Percentiles rank a stretch among this genome's conserved stretches.
Evolutionary conservation across 805 yeast genomes (phyloP).

Genomic region (Wickerhamiella sergipiensis): DNA sequence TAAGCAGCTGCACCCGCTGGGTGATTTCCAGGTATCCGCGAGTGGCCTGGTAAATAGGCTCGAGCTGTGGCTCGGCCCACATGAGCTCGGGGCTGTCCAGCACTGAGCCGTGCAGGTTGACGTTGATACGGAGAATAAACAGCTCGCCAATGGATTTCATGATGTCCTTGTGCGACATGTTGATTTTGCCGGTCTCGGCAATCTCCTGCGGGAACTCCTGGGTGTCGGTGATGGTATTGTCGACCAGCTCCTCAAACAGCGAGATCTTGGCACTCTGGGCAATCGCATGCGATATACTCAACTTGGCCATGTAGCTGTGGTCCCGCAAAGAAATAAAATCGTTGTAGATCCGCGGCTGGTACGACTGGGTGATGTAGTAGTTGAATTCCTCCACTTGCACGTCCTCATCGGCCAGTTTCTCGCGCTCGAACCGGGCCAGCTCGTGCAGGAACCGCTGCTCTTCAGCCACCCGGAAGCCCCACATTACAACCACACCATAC

Average conservation of each 20-base stretch:
- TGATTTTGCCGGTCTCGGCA: conserved; percentile 87
- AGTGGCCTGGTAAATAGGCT: conserved; percentile 94
- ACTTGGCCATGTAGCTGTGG: conserved; percentile 76
- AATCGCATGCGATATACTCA: conserved; percentile 88
- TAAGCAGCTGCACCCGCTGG: conserved; percentile 78
- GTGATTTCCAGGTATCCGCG: conserved; percentile 91
- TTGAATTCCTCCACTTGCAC: conserved; percentile 91
- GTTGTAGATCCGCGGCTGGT: conserved; percentile 92
- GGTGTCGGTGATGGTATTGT: conserved; percentile 92
- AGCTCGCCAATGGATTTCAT: conserved; percentile 96
- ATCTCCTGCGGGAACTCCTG: conserved; percentile 95
- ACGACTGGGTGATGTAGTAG: conserved; percentile 82
- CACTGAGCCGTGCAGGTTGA: conserved; percentile 40
- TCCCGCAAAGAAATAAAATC: conserved; percentile 90
- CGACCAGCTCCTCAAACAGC: conserved; percentile 87
- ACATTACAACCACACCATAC: conserved; percentile 91
- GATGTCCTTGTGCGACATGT: conserved; percentile 85
- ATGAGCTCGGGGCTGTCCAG: conserved; percentile 92
- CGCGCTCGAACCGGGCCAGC: conserved; percentile 77
- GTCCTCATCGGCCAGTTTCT: conserved; percentile 81
- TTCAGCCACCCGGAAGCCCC: conserved; percentile 86
- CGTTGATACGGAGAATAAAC: conserved; percentile 51
- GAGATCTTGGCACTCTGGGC: conserved; percentile 95
- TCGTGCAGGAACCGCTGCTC: conserved; percentile 72
- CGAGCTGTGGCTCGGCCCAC: conserved; percentile 98